Percentiles rank a stretch among this genome's conserved stretches.
phyloP scores from a whole-genome alignment of 2,329 filamentous ascomycete species.

The Sclerotinia subarctica region DNA sequence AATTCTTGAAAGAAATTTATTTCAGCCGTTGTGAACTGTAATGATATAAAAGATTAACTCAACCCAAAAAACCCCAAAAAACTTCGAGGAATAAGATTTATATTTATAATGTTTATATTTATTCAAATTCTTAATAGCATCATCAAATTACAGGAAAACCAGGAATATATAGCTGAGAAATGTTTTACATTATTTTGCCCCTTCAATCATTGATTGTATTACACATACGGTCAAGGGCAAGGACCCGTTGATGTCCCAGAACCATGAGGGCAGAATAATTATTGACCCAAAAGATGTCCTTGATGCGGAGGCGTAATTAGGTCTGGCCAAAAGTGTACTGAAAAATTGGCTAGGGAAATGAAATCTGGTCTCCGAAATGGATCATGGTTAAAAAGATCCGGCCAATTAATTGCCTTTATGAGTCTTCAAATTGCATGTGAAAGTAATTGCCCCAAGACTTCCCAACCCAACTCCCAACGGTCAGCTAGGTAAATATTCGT shows the following conservation, averaged over 20 bases:
- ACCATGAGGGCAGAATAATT: constrained; percentile 13
- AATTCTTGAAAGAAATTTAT: background rate
- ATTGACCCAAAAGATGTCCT: constrained; percentile 12
- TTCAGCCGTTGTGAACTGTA: background rate
- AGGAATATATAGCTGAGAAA: too few species aligned
- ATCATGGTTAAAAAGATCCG: background rate
- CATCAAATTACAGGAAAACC: too few species aligned
- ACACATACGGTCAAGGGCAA: constrained; percentile 15
- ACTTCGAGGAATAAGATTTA: too few species aligned
- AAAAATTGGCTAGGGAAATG: background rate
- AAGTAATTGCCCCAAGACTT: background rate
- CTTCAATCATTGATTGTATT: too few species aligned
- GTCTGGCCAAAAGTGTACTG: constrained; percentile 9
- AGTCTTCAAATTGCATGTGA: background rate
- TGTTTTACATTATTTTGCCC: too few species aligned
- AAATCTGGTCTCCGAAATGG: background rate
- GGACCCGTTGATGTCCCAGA: constrained; percentile 20
- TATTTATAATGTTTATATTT: too few species aligned
- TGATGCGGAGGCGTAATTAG: constrained; percentile 14
- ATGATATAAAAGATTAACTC: background rate
- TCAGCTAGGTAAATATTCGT: background rate
- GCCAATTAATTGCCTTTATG: background rate
- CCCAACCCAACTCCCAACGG: background rate
- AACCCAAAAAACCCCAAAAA: too few species aligned
- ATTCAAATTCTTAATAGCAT: too few species aligned